Evolutionary conservation across 805 yeast genomes (phyloP).

Genomic region (Metschnikowia reukaufii): DNA sequence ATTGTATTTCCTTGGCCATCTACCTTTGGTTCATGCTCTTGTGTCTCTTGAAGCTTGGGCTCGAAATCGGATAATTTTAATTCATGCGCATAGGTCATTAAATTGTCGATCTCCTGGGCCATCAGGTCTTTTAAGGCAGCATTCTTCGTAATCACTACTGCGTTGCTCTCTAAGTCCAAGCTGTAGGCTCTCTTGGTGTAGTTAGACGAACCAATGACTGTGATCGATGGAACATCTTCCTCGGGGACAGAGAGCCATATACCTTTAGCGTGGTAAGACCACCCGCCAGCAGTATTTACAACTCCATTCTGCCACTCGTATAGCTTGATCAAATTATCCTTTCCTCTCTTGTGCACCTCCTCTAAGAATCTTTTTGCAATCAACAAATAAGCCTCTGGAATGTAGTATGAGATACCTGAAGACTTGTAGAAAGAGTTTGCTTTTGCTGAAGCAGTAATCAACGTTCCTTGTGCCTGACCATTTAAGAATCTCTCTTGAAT

Average conservation of each 20-base stretch:
- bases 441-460: slow-evolving; percentile 88
- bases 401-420: slow-evolving; percentile 71
- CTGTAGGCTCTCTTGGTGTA: slow-evolving; percentile 88
- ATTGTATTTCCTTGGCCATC: slow-evolving; percentile 21
- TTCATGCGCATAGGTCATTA: slow-evolving; percentile 51
- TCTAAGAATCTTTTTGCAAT: slow-evolving; percentile 68
- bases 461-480: slow-evolving; percentile 60
- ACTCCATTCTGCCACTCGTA: slow-evolving; percentile 87
- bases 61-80: slow-evolving; percentile 61
- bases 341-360: slow-evolving; percentile 44
- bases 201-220: slow-evolving; percentile 90
- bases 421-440: slow-evolving; percentile 91
- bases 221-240: slow-evolving; percentile 61
- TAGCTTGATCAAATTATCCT: slow-evolving; percentile 49
- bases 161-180: slow-evolving; percentile 86
- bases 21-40: slow-evolving; percentile 14
- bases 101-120: slow-evolving; percentile 61
- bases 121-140: slow-evolving; percentile 54
- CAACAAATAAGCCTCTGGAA: slow-evolving; percentile 85
- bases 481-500: slow-evolving; percentile 58
- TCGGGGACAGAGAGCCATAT: slow-evolving; percentile 72
- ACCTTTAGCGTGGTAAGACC: slow-evolving; percentile 99
- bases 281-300: slow-evolving; percentile 78
- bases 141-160: slow-evolving; percentile 72
- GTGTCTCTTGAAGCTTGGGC: slow-evolving; percentile 26